phyloP scores from a whole-genome alignment of 1,284 basidiomycete species.

The Cystobasidium slooffiae region DNA sequence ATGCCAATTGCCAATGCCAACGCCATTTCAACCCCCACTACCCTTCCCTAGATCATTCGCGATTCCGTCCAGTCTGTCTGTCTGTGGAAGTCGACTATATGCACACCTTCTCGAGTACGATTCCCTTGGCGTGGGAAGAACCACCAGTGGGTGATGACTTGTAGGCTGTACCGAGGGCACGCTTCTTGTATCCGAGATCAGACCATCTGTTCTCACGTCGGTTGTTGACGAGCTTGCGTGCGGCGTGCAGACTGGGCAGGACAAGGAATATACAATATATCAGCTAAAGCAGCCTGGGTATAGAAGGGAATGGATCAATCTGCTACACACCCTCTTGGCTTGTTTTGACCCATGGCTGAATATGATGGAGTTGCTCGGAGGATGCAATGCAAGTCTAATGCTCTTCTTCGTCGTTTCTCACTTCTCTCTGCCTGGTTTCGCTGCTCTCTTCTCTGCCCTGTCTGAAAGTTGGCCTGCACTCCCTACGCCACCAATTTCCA shows the following conservation, averaged over 20 bases:
- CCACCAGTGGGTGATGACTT: conserved; percentile 99
- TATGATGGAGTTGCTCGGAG: background rate
- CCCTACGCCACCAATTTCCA: conserved; percentile 10
- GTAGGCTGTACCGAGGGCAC: conserved; percentile 99
- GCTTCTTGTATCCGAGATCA: conserved; percentile 99
- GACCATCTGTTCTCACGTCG: conserved; percentile 99
- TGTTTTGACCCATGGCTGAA: conserved; percentile 20
- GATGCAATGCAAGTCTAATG: background rate
- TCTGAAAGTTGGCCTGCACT: no score
- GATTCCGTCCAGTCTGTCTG: no score
- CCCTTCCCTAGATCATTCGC: no score
- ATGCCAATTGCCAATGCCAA: no score
- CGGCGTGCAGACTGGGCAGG: conserved; percentile 63
- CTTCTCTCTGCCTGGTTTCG: background rate
- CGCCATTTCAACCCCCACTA: no score
- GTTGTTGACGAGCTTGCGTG: conserved; percentile 94
- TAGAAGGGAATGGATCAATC: background rate
- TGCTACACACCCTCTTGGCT: conserved; percentile 22
- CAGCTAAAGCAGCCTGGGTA: no score
- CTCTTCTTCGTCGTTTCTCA: conserved; percentile 2
- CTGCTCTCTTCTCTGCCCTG: no score
- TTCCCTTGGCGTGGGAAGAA: conserved; percentile 99
- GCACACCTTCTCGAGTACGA: conserved; percentile 99
- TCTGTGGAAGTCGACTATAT: no score
- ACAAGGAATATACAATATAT: background rate